These are phyloP conservation scores for Fraxinus pennsylvanica DNA, from an alignment of 257 asterid species.

Conservation along the genomic window DNA sequence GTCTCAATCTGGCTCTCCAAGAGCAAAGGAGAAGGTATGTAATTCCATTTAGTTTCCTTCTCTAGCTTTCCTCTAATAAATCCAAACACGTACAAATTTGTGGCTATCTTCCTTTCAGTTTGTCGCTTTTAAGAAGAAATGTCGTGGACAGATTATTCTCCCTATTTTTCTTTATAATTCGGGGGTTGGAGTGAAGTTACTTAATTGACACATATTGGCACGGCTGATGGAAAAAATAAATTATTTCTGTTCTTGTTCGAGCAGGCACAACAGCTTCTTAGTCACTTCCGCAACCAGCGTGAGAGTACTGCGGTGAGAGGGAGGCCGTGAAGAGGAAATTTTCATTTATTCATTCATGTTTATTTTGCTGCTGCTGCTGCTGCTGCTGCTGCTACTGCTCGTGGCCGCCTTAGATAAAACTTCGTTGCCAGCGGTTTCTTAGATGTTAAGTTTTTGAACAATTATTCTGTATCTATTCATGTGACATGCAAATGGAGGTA, in stretches of 20 bases:
- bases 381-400: conserved; percentile 26
- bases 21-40: conserved; percentile 93
- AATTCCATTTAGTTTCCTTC: not conserved
- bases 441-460: conserved; percentile 21
- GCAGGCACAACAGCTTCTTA: conserved; percentile 95
- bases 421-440: conserved; percentile 22
- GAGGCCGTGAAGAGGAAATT: conserved; percentile 44
- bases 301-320: conserved; percentile 61
- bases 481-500: conserved; percentile 29
- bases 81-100: not conserved
- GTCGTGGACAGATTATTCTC: not conserved
- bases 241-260: conserved; percentile 12
- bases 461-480: conserved; percentile 23
- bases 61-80: not conserved
- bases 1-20: conserved; percentile 82
- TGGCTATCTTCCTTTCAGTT: not conserved
- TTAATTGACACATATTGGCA: not conserved
- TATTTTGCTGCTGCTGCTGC: conserved; percentile 28
- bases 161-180: not conserved
- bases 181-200: not conserved
- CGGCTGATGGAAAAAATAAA: not conserved
- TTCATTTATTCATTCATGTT: not conserved
- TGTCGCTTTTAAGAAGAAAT: not conserved
- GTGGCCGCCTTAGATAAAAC: conserved; percentile 29
- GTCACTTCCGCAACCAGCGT: conserved; percentile 91